Evolutionary conservation across 345 rosid species (phyloP), one percentile per base, ranked within the genome.

Genomic region (Melaleuca alternifolia): DNA sequence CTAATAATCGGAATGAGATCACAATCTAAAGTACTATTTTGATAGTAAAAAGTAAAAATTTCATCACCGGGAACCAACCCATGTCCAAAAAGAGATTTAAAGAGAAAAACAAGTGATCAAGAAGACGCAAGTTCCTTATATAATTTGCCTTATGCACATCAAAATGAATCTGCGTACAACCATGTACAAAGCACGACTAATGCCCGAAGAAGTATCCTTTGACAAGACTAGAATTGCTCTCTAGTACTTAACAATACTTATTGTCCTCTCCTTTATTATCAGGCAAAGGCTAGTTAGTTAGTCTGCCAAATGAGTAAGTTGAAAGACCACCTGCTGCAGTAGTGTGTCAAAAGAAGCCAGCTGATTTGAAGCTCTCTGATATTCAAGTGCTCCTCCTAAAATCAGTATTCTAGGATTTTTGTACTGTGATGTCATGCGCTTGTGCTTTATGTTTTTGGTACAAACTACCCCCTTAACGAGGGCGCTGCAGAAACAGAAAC

Each of bases 341-440:
- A 98, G 89, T 28, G 98, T 95, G 90, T 90, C 93, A 85, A 98
- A 95, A 86, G 98, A 98, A 8, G 99, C 97, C 94, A 97, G 90
- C 91, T 94, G 97, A 87, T 95, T 97, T 71, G 91, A 92, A 84
- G 88, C 93, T 93, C 92, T 95, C 86, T 93, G 99, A 91, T 92
- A 95, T 89, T 96, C 99, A 2, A 98, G 96, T 50, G 99, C 95
- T 84, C 99, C 99, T 51, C 96, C 98, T 90, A 98, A 89, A 88
- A 98, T 93, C 89, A 98, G 93, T 87, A 98, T 85, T 88, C 94
- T 92, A 71, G 99, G 98, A 85, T 93, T 95, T 92, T 93, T 96
- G 96, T 95, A 95, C 85, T 96, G 99, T n/a, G 99, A 90, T 53
- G 90, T 98, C 99, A 98, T 98, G 88, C 99, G 98, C 91, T 98